Evolutionary conservation across 2,329 filamentous ascomycete species (phyloP), one percentile per base, ranked within the genome.

Genomic region (Apiospora pterosperma): DNA sequence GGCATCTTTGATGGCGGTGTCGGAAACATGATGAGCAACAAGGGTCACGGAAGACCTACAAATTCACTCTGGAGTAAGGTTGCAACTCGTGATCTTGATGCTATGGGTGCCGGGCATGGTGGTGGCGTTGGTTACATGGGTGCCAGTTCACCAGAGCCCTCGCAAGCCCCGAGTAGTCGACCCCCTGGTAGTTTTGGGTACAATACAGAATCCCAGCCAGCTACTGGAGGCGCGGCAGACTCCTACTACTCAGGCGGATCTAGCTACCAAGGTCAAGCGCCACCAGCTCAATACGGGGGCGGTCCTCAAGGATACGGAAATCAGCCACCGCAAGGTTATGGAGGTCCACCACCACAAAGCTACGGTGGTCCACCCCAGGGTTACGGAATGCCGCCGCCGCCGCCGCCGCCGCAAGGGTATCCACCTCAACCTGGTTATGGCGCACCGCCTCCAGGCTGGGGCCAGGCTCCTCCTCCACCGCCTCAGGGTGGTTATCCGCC

Each of bases 11-110:
- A 76, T 62, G 72, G 75, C 6, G 70, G 76, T 21, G 74, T 75
- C 62, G 75, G 75, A 10, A 68, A 74, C 25, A 70, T 76, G n/a
- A 71, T 79, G n/a, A 75, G 77, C 52, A 76, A 80, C 62, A 72
- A 78, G 19, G 84, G 85, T 12, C 84, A 87, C 69, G 86, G 87
- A 28, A 87, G 86, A 70, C 85, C 86, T 1, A 78, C 83, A 0
- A 86, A 84, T 5, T 86, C 84, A 0, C 79, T 90, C 5, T 90
- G 88, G 85, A 81, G 81, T 11, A 85, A 90, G 70, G 85, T 90
- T 63, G 82, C 84, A 68, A 84, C 82, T 3, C 81, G 87, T 65
- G 87, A 90, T 67, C 74, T 88, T 14, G 78, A 81, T 62, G 83
- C 84, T 14, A 83, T 88, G 81, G 81, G 80, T 44, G 84, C 82